A percentile compares a stretch with the other conserved stretches of the same genome.
Evolutionary conservation across 805 yeast genomes (phyloP).

Genomic region (Candida jianshihensis): DNA sequence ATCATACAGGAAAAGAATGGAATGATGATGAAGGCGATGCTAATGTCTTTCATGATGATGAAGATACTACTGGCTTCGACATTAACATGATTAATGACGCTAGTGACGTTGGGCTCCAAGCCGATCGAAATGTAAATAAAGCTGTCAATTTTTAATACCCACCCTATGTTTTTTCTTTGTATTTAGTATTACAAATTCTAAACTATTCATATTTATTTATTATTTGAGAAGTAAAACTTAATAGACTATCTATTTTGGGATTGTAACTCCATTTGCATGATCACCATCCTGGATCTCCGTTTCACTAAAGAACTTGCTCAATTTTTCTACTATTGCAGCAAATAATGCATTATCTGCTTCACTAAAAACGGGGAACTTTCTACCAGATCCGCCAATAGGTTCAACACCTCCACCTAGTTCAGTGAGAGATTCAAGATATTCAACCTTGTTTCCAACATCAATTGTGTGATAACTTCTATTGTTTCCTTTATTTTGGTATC

Average conservation of each 20-base stretch:
- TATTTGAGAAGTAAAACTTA: too few species aligned
- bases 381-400: constrained; percentile 13
- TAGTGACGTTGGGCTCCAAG: too few species aligned
- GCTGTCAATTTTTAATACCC: constrained; percentile 18
- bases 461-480: constrained; percentile 26
- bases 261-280: not conserved
- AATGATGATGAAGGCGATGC: constrained; percentile 7
- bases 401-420: constrained; percentile 22
- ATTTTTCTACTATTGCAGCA: constrained; percentile 4
- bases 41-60: constrained; percentile 6
- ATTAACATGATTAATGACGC: too few species aligned
- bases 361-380: constrained; percentile 18
- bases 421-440: constrained; percentile 18
- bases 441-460: constrained; percentile 24
- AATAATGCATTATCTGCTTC: constrained; percentile 24
- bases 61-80: constrained; percentile 3
- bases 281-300: not conserved
- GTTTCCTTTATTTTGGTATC: constrained; percentile 24
- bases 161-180: not conserved
- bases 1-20: constrained; percentile 23
- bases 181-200: too few species aligned
- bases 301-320: constrained; percentile 15
- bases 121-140: constrained; percentile 13
- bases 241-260: too few species aligned
- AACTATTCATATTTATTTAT: too few species aligned